Conservation (phyloP, 345 rosid species). For the Conringia planisiliqua region DNA sequence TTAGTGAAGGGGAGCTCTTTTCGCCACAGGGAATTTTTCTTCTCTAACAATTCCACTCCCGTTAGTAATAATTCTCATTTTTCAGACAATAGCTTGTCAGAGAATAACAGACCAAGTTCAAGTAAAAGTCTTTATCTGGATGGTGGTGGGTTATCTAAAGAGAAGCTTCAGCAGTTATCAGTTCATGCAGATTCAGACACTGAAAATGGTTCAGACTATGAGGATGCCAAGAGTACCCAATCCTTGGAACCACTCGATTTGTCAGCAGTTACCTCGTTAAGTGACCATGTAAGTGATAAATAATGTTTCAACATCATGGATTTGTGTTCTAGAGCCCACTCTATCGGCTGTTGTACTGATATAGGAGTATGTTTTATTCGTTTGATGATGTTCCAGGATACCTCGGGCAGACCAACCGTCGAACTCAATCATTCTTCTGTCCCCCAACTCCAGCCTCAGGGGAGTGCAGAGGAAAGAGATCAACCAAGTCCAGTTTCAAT, state of each 20-base stretch:
- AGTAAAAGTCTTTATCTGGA: conserved; percentile 25
- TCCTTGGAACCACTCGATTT: conserved; percentile 28
- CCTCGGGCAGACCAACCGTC: conserved; percentile 30
- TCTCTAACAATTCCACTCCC: conserved; percentile 23
- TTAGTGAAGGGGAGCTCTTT: conserved; percentile 35
- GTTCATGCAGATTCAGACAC: conserved; percentile 28
- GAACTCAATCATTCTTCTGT: conserved; percentile 30
- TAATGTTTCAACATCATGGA: conserved; percentile 32
- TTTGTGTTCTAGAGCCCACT: conserved; percentile 14
- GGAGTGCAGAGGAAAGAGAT: conserved; percentile 56
- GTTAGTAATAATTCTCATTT: not conserved
- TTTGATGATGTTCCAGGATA: conserved; percentile 43
- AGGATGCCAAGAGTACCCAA: conserved; percentile 22
- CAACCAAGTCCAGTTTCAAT: conserved; percentile 88
- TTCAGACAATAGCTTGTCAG: conserved; percentile 37
- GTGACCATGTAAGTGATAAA: conserved; percentile 19
- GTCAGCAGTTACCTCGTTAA: conserved; percentile 30
- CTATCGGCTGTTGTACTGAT: not conserved
- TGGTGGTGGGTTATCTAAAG: conserved; percentile 23
- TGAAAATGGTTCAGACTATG: conserved; percentile 33
- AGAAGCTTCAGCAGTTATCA: conserved; percentile 22
- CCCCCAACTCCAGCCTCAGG: conserved; percentile 42
- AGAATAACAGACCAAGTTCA: conserved; percentile 27
- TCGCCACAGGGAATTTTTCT: conserved; percentile 31
- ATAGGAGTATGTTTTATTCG: not conserved